Evolutionary conservation across 1,284 basidiomycete genomes (phyloP).

Genomic region (Heliocybe sulcata): DNA sequence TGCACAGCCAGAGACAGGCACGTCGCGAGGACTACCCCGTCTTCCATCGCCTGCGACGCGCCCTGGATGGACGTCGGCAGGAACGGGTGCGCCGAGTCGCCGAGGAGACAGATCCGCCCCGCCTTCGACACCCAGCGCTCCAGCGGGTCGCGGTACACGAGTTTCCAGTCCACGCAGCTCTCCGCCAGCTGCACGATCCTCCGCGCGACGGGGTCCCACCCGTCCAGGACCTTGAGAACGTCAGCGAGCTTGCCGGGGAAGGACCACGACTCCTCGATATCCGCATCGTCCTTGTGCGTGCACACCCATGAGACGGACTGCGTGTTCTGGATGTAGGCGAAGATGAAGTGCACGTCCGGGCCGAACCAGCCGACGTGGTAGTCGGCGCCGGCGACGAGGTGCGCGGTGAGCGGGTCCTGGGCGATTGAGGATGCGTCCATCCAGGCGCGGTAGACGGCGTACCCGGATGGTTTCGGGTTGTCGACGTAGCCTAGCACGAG

Average conservation of each 20-base stretch:
- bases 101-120: background rate
- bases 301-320: slow-evolving; percentile 14
- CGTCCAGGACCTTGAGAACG: slow-evolving; percentile 11
- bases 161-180: slow-evolving; percentile 14
- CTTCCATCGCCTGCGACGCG: slow-evolving; percentile 2
- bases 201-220: slow-evolving; percentile 11
- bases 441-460: slow-evolving; percentile 14
- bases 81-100: slow-evolving; percentile 1
- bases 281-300: slow-evolving; percentile 14
- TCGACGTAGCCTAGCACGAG: slow-evolving; percentile 11
- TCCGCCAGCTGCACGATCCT: slow-evolving; percentile 7
- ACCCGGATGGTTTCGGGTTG: slow-evolving; percentile 14
- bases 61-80: background rate
- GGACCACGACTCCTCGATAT: slow-evolving; percentile 15
- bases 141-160: slow-evolving; percentile 15
- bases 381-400: slow-evolving; percentile 10
- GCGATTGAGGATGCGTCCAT: slow-evolving; percentile 12
- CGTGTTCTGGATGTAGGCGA: slow-evolving; percentile 10
- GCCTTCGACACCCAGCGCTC: slow-evolving; percentile 4
- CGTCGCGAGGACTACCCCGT: background rate
- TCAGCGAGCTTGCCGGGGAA: slow-evolving; percentile 14
- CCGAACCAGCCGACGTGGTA: slow-evolving; percentile 2
- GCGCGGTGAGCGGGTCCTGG: slow-evolving; percentile 12
- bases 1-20: background rate
- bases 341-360: slow-evolving; percentile 12